These are phyloP conservation scores for Rhytidhysteron rufulum DNA, from an alignment of 2,329 filamentous ascomycete species.

Conservation along the genomic window DNA sequence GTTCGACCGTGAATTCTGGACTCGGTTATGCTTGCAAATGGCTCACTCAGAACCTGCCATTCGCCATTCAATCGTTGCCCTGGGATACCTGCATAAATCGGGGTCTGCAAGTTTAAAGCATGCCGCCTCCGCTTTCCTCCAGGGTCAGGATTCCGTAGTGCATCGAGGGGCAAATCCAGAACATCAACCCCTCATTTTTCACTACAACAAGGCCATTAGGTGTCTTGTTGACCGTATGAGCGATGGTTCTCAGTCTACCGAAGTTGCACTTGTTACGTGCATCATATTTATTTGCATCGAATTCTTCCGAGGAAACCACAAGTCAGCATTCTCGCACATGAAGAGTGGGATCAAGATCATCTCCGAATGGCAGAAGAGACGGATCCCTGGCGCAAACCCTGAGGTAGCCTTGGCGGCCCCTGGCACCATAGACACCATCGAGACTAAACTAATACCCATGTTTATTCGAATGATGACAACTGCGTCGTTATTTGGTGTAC, in stretches of 20 bases:
- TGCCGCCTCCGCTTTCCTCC: conserved; percentile 10
- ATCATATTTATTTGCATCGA: conserved; percentile 44
- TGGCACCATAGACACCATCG: conserved; percentile 9
- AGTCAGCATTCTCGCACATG: conserved; percentile 40
- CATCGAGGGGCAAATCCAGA: no score
- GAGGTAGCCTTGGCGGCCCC: not conserved
- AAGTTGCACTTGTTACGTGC: conserved; percentile 40
- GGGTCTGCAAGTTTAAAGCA: conserved; percentile 19
- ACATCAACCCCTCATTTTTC: no score
- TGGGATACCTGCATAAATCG: conserved; percentile 33
- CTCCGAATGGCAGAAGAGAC: conserved; percentile 7
- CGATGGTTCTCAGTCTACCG: conserved; percentile 28
- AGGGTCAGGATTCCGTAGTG: conserved; percentile 26
- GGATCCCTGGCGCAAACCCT: conserved; percentile 1
- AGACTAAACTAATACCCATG: conserved; percentile 17
- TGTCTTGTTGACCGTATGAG: conserved; percentile 28
- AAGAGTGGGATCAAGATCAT: conserved; percentile 41
- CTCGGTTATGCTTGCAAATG: conserved; percentile 38
- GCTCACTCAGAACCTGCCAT: conserved; percentile 40
- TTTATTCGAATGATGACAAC: conserved; percentile 16
- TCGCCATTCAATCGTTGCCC: conserved; percentile 41
- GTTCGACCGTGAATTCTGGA: conserved; percentile 40
- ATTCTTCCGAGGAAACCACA: conserved; percentile 40
- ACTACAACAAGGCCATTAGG: conserved; percentile 42
- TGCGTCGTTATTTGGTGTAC: conserved; percentile 15